These are phyloP conservation scores for Helotiales sp. DNA, from an alignment of 2,329 filamentous ascomycete genomes.

Conservation along the genomic window DNA sequence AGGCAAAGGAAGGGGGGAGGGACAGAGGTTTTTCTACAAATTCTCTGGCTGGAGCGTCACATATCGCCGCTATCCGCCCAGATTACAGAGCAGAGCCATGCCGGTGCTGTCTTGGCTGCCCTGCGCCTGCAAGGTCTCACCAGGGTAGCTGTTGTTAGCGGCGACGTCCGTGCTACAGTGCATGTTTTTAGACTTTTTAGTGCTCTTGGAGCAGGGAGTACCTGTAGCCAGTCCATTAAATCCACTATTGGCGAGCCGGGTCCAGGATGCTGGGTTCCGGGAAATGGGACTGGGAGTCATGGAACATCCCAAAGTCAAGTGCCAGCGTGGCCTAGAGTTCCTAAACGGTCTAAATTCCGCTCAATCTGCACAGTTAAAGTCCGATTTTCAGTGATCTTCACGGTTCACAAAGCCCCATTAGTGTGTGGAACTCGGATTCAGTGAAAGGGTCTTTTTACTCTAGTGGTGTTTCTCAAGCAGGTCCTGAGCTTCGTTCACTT, in stretches of 20 bases:
- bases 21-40: constrained; percentile 27
- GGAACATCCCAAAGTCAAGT: not conserved
- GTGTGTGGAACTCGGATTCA: not conserved
- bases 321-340: not conserved
- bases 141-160: constrained; percentile 12
- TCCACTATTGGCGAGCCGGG: constrained; percentile 32
- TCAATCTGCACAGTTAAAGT: not conserved
- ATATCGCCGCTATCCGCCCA: constrained; percentile 7
- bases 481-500: not conserved
- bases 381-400: constrained; percentile 1
- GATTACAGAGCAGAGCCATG: constrained; percentile 24
- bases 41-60: constrained; percentile 16
- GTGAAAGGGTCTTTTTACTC: not conserved
- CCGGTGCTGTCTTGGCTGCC: not conserved
- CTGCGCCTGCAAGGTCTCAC: constrained; percentile 4
- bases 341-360: not conserved
- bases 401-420: constrained; percentile 1
- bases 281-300: constrained; percentile 14
- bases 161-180: constrained; percentile 15
- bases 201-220: not conserved
- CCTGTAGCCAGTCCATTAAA: constrained; percentile 11
- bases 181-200: constrained; percentile 6
- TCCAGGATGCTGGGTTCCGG: constrained; percentile 33
- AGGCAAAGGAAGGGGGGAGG: constrained; percentile 10
- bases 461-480: constrained; percentile 6